These are phyloP conservation scores for Paramarasmius palmivorus DNA, from an alignment of 1,284 basidiomycete species.

Conservation along the genomic window DNA sequence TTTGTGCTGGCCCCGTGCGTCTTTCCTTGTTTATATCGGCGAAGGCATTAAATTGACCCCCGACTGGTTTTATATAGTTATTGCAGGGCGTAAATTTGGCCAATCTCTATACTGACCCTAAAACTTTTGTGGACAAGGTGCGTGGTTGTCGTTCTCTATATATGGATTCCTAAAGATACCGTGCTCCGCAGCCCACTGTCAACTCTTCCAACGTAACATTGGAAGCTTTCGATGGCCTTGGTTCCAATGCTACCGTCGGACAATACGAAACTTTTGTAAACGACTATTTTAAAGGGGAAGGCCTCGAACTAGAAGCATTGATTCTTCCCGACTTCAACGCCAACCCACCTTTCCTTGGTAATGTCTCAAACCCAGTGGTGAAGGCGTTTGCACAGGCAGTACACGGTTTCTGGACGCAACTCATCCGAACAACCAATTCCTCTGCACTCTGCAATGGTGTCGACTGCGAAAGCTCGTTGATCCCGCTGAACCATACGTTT, in stretches of 20 bases:
- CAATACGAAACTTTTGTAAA: constrained; percentile 73
- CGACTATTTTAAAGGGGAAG: constrained; percentile 82
- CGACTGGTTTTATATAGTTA: constrained; percentile 42
- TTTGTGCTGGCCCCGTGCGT: constrained; percentile 78
- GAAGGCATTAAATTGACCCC: too few relatives aligned
- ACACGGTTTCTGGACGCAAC: constrained; percentile 79
- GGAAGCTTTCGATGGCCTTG: constrained; percentile 66
- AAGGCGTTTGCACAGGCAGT: constrained; percentile 78
- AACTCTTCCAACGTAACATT: constrained; percentile 66
- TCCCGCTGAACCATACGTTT: constrained; percentile 89
- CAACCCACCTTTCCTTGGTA: constrained; percentile 69
- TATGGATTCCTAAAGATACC: not conserved
- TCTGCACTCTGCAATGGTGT: constrained; percentile 65
- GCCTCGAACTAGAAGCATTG: constrained; percentile 75
- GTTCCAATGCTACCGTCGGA: constrained; percentile 51
- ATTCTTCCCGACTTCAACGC: constrained; percentile 63
- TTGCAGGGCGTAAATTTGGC: constrained; percentile 87
- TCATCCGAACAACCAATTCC: constrained; percentile 76
- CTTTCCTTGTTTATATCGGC: not conserved
- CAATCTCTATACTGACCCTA: constrained; percentile 76
- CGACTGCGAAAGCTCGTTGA: constrained; percentile 78
- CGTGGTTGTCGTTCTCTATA: constrained; percentile 4
- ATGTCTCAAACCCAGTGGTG: constrained; percentile 72
- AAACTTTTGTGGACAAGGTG: constrained; percentile 86
- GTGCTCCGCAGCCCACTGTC: constrained; percentile 61